Evolutionary conservation across 805 yeast genomes (phyloP), one percentile per base, ranked within the genome.

Genomic region (Naumovozyma baii): DNA sequence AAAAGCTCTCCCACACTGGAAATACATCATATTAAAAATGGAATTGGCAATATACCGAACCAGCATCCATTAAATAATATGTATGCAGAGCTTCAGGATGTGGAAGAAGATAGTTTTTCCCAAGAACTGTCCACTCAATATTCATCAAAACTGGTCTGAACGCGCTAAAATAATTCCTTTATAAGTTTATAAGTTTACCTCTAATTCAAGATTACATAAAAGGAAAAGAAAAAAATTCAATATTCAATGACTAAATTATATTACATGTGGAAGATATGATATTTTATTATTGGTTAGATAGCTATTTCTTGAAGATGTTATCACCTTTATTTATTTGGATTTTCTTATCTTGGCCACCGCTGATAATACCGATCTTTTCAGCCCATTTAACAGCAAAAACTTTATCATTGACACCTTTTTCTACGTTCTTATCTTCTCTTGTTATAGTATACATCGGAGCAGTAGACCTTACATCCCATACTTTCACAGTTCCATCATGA

Each of bases 271-370:
- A n/a, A n/a, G n/a, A n/a, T n/a, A n/a, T n/a, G n/a, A n/a, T n/a
- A n/a, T n/a, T n/a, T n/a, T n/a, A n/a, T n/a, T n/a, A n/a, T n/a
- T n/a, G n/a, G n/a, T 22, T 29, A 29, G 22, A 9, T 36, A 20
- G 15, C 35, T 45, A 47, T 26, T 41, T 44, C 45, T 52, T 55
- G 34, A 60, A 57, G 30, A 60, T 59, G 35, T 59, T 52, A 43
- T 60, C 64, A 44, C 66, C 73, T 37, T 63, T 63, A 60, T 85
- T 87, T 47, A 92, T 80, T 64, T 90, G 96, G 41, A 92, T 69
- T 68, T 84, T 82, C 62, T 90, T 92, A 64, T 88, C 96, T 61
- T 82, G 82, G 48, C 97, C 98, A 53, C 92, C 97, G 63, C 94
- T 80, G 31, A 86, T 75, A 46, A 92, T 83, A 34, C 96, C 95